phyloP scores from a whole-genome alignment of 2,329 filamentous ascomycete species.

The Clonostachys solani region DNA sequence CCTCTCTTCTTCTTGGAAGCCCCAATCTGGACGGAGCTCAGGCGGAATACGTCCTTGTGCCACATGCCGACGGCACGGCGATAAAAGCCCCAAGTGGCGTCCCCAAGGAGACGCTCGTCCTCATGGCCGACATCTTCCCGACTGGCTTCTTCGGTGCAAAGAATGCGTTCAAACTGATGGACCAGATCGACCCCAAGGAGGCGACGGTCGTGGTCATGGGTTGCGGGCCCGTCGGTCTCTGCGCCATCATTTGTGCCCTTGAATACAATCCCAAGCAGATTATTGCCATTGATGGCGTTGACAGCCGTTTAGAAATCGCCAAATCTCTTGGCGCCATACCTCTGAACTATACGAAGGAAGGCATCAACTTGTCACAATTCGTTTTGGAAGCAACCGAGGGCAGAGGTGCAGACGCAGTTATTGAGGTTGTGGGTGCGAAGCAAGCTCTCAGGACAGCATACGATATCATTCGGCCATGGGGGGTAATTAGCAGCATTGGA shows the following conservation, averaged over 20 bases:
- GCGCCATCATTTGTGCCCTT: slow-evolving; percentile 64
- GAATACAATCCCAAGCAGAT: slow-evolving; percentile 66
- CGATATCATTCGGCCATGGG: slow-evolving; percentile 68
- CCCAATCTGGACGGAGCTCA: slow-evolving; percentile 70
- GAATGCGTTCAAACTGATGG: slow-evolving; percentile 58
- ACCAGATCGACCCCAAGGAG: slow-evolving; percentile 29
- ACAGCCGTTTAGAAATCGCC: slow-evolving; percentile 70
- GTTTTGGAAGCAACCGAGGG: slow-evolving; percentile 74
- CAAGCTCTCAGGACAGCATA: slow-evolving; percentile 67
- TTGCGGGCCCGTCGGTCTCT: slow-evolving; percentile 82
- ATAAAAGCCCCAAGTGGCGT: slow-evolving; percentile 1
- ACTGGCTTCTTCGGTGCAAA: slow-evolving; percentile 79
- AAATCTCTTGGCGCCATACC: slow-evolving; percentile 73
- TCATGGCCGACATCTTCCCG: slow-evolving; percentile 94
- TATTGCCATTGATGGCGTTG: slow-evolving; percentile 76
- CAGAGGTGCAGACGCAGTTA: slow-evolving; percentile 78
- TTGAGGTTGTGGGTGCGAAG: slow-evolving; percentile 72
- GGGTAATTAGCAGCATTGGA: slow-evolving; percentile 70
- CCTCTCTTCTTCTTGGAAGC: slow-evolving; percentile 68
- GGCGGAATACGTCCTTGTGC: slow-evolving; percentile 78
- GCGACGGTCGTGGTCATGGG: slow-evolving; percentile 77
- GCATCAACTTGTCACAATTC: slow-evolving; percentile 57
- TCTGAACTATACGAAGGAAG: slow-evolving; percentile 66
- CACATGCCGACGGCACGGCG: slow-evolving; percentile 52
- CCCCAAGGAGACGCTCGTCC: slow-evolving; percentile 64